phyloP scores from a whole-genome alignment of 345 rosid genomes.

The Carallia pectinifolia region DNA sequence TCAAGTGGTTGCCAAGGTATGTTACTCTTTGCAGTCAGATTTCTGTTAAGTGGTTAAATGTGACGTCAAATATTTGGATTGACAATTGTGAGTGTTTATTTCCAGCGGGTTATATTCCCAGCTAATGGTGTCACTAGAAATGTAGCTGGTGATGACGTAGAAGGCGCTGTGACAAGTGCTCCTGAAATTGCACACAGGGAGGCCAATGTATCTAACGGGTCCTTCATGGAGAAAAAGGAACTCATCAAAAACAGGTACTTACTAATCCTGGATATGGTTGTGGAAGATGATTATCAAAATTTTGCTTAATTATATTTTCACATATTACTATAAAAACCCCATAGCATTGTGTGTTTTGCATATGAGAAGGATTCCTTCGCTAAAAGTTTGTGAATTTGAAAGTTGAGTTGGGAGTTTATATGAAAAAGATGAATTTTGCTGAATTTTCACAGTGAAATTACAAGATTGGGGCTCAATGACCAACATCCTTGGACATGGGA shows the following conservation, averaged over 20 bases:
- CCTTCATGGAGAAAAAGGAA: constrained; percentile 30
- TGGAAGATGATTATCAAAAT: background rate
- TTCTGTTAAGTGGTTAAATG: constrained; percentile 8
- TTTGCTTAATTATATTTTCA: background rate
- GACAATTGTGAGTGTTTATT: constrained; percentile 12
- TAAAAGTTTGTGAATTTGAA: background rate
- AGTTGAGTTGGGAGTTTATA: too few relatives aligned
- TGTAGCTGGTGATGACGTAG: constrained; percentile 38
- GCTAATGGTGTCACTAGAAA: constrained; percentile 42
- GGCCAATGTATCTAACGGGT: constrained; percentile 20
- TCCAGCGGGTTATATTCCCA: constrained; percentile 62
- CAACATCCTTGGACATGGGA: too few relatives aligned
- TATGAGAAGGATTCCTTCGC: background rate
- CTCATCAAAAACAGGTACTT: constrained; percentile 47
- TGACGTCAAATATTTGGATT: constrained; percentile 11
- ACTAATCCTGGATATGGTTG: constrained; percentile 3
- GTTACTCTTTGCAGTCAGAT: constrained; percentile 10
- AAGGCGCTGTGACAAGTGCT: constrained; percentile 36
- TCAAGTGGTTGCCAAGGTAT: constrained; percentile 82
- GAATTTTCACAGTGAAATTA: too few relatives aligned
- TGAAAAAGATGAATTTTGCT: too few relatives aligned
- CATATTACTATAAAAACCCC: background rate
- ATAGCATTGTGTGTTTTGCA: background rate
- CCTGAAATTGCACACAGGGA: constrained; percentile 24
- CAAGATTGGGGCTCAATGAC: too few relatives aligned